Evolutionary conservation across 257 asterid genomes (phyloP).

Genomic region (Plantago major): DNA sequence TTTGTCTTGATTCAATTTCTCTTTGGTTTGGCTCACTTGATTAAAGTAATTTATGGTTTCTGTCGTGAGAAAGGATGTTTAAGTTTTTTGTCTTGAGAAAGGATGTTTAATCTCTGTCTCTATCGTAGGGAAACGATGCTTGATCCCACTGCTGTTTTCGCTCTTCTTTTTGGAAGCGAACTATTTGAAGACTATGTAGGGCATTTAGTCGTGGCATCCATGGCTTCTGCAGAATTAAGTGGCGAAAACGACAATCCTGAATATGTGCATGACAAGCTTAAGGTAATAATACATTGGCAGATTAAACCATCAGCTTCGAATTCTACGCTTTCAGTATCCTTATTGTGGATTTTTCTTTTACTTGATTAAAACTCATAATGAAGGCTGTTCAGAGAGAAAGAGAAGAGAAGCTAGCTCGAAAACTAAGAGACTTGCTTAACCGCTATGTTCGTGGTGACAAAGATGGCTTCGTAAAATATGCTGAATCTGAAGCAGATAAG

Average conservation of each 20-base stretch:
- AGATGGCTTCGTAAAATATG: constrained; percentile 57
- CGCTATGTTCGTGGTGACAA: constrained; percentile 65
- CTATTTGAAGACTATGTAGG: constrained; percentile 86
- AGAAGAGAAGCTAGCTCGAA: constrained; percentile 82
- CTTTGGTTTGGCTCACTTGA: no score
- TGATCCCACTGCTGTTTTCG: constrained; percentile 89
- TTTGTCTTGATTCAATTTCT: no score
- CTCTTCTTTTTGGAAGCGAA: constrained; percentile 92
- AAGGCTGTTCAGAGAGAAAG: constrained; percentile 89
- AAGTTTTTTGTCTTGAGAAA: not conserved
- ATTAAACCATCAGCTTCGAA: not conserved
- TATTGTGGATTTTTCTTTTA: not conserved
- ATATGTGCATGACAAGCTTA: constrained; percentile 55
- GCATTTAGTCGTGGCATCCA: constrained; percentile 76
- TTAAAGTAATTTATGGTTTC: no score
- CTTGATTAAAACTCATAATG: constrained; percentile 13
- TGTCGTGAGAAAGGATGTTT: no score
- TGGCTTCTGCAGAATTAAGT: constrained; percentile 75
- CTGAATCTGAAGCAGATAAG: constrained; percentile 79
- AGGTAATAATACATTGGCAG: constrained; percentile 34
- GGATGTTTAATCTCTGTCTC: constrained; percentile 1
- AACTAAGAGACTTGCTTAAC: constrained; percentile 54
- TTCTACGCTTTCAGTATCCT: not conserved
- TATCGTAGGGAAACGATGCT: constrained; percentile 71
- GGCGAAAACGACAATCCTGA: constrained; percentile 54